Evolutionary conservation across 106 monocot species (phyloP).

Genomic region (Platanthera zijinensis): DNA sequence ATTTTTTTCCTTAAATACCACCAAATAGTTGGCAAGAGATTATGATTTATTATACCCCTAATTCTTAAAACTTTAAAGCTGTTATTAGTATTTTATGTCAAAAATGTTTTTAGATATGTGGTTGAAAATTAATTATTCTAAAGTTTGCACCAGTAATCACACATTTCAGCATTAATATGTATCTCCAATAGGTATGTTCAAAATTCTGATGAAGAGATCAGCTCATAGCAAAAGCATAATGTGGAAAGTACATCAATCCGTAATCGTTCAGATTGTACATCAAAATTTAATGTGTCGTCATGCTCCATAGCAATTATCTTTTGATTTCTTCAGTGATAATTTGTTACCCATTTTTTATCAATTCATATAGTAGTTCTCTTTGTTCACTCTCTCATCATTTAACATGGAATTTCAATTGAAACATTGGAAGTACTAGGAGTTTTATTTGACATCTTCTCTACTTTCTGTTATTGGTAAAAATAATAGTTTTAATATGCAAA

Average conservation of each 20-base stretch:
- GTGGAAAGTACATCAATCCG: too few relatives aligned
- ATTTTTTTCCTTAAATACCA: neutral
- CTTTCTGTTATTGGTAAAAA: constrained; percentile 69
- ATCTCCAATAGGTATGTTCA: neutral
- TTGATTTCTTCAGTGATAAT: neutral
- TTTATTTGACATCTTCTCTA: constrained; percentile 85
- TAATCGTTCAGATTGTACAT: too few relatives aligned
- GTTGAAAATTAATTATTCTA: neutral
- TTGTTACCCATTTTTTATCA: neutral
- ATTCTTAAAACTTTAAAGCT: neutral
- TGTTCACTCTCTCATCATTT: neutral
- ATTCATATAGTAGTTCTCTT: neutral
- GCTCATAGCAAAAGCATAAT: too few relatives aligned
- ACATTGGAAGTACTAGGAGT: constrained; percentile 76
- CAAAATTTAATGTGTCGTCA: too few relatives aligned
- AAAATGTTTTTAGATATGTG: neutral
- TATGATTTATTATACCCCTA: neutral
- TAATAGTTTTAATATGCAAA: neutral
- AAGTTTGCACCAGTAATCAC: neutral
- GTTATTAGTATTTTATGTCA: neutral
- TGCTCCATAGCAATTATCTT: neutral
- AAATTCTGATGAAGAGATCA: too few relatives aligned
- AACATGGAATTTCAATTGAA: constrained; percentile 55
- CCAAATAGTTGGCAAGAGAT: neutral
- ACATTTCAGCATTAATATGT: neutral